Evolutionary conservation across 2,329 filamentous ascomycete species (phyloP).

Genomic region (Graphilbum fragrans): DNA sequence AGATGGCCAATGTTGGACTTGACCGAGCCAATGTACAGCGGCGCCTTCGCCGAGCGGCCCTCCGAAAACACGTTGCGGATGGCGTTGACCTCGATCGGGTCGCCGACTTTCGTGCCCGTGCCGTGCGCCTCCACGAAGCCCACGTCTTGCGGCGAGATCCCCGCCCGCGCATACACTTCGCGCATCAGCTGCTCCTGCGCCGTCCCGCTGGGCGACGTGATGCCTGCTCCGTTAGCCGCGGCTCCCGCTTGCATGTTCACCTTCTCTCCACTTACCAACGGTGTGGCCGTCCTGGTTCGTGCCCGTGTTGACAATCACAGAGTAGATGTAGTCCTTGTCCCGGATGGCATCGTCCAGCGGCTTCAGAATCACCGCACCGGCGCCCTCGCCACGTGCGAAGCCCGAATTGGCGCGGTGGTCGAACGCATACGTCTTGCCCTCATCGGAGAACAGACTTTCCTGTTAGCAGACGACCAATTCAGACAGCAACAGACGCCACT

Average conservation of each 20-base stretch:
- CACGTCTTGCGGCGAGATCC: conserved; percentile 18
- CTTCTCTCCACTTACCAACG: no score
- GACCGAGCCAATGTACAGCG: conserved; percentile 21
- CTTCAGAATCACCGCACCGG: conserved; percentile 24
- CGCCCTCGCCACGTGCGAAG: conserved; percentile 31
- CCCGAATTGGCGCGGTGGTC: conserved; percentile 27
- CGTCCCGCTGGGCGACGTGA: conserved; percentile 16
- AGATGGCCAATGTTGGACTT: conserved; percentile 34
- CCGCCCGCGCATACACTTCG: conserved; percentile 24
- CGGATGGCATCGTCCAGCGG: conserved; percentile 21
- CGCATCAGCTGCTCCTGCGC: conserved; percentile 27
- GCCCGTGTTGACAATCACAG: conserved; percentile 17
- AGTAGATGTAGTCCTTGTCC: conserved; percentile 23
- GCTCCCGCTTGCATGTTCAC: no score
- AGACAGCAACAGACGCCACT: no score
- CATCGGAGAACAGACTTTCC: conserved; percentile 8
- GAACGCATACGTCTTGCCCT: conserved; percentile 15
- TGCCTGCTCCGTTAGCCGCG: conserved; percentile 24
- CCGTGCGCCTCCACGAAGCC: conserved; percentile 29
- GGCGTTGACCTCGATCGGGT: conserved; percentile 39
- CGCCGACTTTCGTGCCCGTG: conserved; percentile 42
- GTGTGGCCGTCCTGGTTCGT: conserved; percentile 25
- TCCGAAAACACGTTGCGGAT: conserved; percentile 22
- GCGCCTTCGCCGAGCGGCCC: conserved; percentile 13
- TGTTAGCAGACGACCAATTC: no score